Evolutionary conservation across 805 yeast species (phyloP), one percentile per base, ranked within the genome.

Genomic region (Cyberlindnera lachancei): DNA sequence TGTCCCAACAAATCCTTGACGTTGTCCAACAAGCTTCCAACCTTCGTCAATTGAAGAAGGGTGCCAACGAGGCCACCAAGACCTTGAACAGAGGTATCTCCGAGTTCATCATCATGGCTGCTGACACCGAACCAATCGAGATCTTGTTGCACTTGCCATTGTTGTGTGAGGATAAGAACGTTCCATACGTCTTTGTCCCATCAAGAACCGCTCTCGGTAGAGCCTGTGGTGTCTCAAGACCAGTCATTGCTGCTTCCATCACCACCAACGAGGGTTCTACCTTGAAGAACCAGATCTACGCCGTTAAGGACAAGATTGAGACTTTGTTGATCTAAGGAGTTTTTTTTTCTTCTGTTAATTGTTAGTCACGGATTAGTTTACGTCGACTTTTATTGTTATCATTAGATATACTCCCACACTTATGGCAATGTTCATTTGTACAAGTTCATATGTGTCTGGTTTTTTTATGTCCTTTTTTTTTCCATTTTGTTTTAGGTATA

Each of bases 221-320:
- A 73, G 97, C 98, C 55, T 92, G 98, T 72, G 99, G 99, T 70
- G 98, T 92, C 44, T 86, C 97, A 36, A 84, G 99, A 76, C 96
- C 97, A 48, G 99, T 92, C 40, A 90, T 92, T 61, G 95, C 98
- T 59, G 96, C 96, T 45, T 82, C 95, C 44, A 92, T 92, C 60
- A 92, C 99, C 61, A 78, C 97, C 49, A 92, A 92, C 70, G 99
- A 92, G 59, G 95, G 96, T 55, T 87, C 96, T 52, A 83, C 95
- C 56, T 84, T 92, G 71, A 87, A 87, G 76, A 85, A 71, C 75
- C 97, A 90, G 75, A 85, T 92, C 69, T 87, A 83, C 68, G 84
- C 84, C 59, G 87, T 90, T 67, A 92, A 92, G 85, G 96, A 92
- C 73, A 88, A 90, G 83, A 90, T 92, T 66, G 99, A 92, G 73